Conservation (phyloP, 139 green algal genomes). For the Tetradesmus obliquus region DNA sequence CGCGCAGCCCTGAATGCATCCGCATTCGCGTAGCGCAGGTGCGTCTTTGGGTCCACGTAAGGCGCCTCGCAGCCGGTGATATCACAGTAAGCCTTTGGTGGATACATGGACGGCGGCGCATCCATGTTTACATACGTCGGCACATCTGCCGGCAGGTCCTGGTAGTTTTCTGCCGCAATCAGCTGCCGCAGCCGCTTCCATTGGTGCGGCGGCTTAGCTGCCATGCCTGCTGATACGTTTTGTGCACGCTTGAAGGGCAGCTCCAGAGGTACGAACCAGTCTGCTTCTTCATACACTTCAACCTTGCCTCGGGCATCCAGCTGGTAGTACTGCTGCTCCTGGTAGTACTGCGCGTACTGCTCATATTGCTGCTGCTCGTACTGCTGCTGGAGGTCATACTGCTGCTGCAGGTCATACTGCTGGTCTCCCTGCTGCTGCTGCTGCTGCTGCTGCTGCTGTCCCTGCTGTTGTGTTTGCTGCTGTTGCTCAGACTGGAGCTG, state of each 20-base stretch:
- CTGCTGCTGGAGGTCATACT: neutral
- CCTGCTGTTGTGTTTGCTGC: neutral
- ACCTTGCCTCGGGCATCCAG: constrained; percentile 32
- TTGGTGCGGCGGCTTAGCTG: constrained; percentile 16
- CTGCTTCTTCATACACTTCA: constrained; percentile 22
- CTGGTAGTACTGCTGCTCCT: constrained; percentile 28
- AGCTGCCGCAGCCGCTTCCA: constrained; percentile 66
- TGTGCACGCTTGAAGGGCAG: constrained; percentile 49
- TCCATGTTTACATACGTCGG: constrained; percentile 70
- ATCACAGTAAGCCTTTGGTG: constrained; percentile 77
- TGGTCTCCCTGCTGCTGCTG: neutral
- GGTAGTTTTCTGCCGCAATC: constrained; percentile 57
- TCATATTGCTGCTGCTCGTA: constrained; percentile 1
- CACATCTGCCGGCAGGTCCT: constrained; percentile 46
- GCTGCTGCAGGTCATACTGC: neutral
- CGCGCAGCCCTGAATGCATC: constrained; percentile 48
- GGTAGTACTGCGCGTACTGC: neutral
- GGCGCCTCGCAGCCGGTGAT: constrained; percentile 65
- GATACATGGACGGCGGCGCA: constrained; percentile 70
- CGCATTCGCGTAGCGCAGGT: constrained; percentile 62
- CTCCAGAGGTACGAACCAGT: constrained; percentile 48
- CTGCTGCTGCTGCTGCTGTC: neutral
- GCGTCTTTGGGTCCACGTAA: constrained; percentile 67
- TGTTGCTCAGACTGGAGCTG: neutral
- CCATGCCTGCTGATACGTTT: constrained; percentile 28